phyloP scores from a whole-genome alignment of 345 rosid genomes.

The Citrus sinensis region DNA sequence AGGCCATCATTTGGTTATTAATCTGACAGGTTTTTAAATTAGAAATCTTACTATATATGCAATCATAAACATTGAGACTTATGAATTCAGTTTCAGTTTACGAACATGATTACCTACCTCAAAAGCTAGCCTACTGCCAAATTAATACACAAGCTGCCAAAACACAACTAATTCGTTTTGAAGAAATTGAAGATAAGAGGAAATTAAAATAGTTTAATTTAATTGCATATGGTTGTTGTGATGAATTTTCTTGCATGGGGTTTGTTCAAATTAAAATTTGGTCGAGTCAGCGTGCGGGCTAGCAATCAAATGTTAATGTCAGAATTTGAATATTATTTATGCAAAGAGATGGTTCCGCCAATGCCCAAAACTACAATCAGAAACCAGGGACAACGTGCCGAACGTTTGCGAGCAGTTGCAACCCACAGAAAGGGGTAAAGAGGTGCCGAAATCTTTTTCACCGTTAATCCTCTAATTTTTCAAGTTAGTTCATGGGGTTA shows the following conservation, averaged over 20 bases:
- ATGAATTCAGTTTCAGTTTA: background rate
- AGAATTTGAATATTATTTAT: too few relatives aligned
- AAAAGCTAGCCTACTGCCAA: background rate
- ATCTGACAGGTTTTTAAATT: background rate
- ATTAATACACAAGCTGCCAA: background rate
- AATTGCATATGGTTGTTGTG: background rate
- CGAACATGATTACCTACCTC: background rate
- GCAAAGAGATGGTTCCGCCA: too few relatives aligned
- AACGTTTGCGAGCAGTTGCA: too few relatives aligned
- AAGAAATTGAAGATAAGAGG: background rate
- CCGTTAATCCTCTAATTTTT: too few relatives aligned
- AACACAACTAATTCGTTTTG: background rate
- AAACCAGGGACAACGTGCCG: too few relatives aligned
- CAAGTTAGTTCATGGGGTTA: too few relatives aligned
- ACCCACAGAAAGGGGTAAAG: too few relatives aligned
- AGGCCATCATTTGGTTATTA: background rate
- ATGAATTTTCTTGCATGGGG: background rate
- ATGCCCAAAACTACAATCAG: too few relatives aligned
- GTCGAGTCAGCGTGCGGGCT: too few relatives aligned
- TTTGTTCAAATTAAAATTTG: too few relatives aligned
- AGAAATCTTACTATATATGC: background rate
- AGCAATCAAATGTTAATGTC: too few relatives aligned
- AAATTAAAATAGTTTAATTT: background rate
- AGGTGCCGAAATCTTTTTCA: too few relatives aligned
- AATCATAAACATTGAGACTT: background rate